Evolutionary conservation across 2,329 filamentous ascomycete genomes (phyloP).

Genomic region (Diaporthe nobilis): DNA sequence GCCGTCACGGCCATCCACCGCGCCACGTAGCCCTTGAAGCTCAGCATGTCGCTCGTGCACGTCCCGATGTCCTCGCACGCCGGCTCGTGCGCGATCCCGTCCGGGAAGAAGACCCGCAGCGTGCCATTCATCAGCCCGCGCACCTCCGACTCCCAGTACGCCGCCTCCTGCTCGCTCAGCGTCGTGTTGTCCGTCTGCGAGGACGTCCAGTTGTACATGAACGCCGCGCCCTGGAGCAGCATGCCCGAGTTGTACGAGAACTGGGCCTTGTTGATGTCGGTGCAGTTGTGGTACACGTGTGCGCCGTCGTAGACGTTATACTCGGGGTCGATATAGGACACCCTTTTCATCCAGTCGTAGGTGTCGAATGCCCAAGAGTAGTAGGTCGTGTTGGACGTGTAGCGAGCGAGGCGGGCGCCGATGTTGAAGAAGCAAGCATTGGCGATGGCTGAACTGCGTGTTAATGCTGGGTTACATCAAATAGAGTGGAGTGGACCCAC

Average conservation of each 20-base stretch:
- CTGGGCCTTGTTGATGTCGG: constrained; percentile 67
- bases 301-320: constrained; percentile 75
- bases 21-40: constrained; percentile 70
- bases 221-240: constrained; percentile 70
- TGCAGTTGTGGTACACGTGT: constrained; percentile 67
- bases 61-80: constrained; percentile 65
- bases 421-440: constrained; percentile 60
- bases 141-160: constrained; percentile 65
- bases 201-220: constrained; percentile 64
- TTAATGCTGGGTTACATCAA: constrained; percentile 27
- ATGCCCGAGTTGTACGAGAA: constrained; percentile 74
- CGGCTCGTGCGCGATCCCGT: constrained; percentile 61
- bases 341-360: constrained; percentile 64
- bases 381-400: constrained; percentile 68
- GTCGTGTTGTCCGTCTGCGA: constrained; percentile 60
- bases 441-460: constrained; percentile 47
- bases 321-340: constrained; percentile 63
- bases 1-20: constrained; percentile 64
- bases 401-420: constrained; percentile 70
- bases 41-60: constrained; percentile 72
- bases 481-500: constrained; percentile 37
- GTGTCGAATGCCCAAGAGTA: constrained; percentile 64
- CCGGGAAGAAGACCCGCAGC: constrained; percentile 51
- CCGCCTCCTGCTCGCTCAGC: constrained; percentile 44
- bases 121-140: constrained; percentile 60